Percentiles rank a stretch among this genome's conserved stretches.
These are phyloP conservation scores for Helminthosporium solani DNA, from an alignment of 2,329 filamentous ascomycete genomes.

Conservation along the genomic window DNA sequence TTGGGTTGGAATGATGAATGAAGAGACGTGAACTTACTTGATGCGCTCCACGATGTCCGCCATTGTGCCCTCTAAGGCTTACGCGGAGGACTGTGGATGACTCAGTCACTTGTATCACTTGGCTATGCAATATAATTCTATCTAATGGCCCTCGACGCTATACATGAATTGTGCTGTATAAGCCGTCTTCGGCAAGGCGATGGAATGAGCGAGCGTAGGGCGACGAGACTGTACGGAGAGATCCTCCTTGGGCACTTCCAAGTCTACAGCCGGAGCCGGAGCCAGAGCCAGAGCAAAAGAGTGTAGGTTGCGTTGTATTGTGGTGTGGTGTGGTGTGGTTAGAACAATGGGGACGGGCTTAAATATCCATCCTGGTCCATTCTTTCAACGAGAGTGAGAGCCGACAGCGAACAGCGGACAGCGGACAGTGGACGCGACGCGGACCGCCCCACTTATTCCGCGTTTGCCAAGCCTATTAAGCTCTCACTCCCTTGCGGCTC, in stretches of 20 bases:
- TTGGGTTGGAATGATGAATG: neutral
- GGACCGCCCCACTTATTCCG: neutral
- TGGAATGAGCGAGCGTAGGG: neutral
- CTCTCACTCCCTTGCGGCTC: neutral
- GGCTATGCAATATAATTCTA: neutral
- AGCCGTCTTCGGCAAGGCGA: neutral
- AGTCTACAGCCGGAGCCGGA: too few relatives aligned
- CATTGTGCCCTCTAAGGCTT: conserved; percentile 22
- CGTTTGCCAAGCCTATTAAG: conserved; percentile 1
- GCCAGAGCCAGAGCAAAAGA: too few relatives aligned
- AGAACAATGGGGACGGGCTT: too few relatives aligned
- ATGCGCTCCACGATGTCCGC: conserved; percentile 38
- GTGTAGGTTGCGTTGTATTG: too few relatives aligned
- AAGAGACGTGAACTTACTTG: conserved; percentile 25
- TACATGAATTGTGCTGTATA: too few relatives aligned
- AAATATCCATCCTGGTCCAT: neutral
- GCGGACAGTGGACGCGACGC: neutral
- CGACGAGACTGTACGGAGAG: too few relatives aligned
- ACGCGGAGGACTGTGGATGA: too few relatives aligned
- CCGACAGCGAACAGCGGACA: too few relatives aligned
- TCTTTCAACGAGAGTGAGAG: neutral
- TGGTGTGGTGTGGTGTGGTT: too few relatives aligned
- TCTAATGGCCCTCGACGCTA: conserved; percentile 1
- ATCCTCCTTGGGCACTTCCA: too few relatives aligned
- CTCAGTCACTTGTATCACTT: neutral